phyloP scores from a whole-genome alignment of 305 asterid genomes.

The Fraxinus nigra region DNA sequence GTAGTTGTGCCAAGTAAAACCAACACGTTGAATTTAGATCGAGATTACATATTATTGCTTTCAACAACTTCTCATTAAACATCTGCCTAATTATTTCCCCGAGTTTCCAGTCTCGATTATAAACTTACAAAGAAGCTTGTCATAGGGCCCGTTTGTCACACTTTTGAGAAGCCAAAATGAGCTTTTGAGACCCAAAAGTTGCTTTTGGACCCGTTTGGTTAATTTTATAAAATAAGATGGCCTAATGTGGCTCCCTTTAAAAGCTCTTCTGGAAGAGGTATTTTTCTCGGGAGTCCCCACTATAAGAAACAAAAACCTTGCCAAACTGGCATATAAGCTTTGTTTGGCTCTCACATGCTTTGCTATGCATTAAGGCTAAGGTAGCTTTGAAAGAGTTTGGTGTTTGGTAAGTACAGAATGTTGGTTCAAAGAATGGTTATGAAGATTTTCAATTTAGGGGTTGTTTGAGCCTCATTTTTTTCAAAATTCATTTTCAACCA shows the following conservation, averaged over 20 bases:
- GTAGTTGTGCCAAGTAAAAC: conserved; percentile 1
- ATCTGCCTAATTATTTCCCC: background rate
- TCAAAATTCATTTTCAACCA: background rate
- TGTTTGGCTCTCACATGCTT: background rate
- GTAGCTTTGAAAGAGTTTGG: background rate
- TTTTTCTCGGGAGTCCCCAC: background rate
- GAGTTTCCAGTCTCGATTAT: conserved; percentile 1
- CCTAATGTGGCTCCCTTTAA: background rate
- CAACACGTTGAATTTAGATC: background rate
- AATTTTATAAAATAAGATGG: background rate
- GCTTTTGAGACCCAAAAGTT: background rate
- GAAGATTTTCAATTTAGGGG: background rate
- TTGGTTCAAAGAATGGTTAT: background rate
- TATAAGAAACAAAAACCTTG: background rate
- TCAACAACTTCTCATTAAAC: conserved; percentile 4
- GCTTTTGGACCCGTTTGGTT: background rate
- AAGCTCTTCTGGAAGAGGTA: background rate
- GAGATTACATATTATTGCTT: conserved; percentile 9
- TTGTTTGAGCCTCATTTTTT: background rate
- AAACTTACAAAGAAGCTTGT: background rate
- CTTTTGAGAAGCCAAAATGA: background rate
- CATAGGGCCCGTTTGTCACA: background rate
- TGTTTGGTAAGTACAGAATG: background rate
- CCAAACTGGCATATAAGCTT: background rate
- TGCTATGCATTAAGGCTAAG: background rate